Evolutionary conservation across 2,329 filamentous ascomycete species (phyloP).

Genomic region (Aspergillus melleus): DNA sequence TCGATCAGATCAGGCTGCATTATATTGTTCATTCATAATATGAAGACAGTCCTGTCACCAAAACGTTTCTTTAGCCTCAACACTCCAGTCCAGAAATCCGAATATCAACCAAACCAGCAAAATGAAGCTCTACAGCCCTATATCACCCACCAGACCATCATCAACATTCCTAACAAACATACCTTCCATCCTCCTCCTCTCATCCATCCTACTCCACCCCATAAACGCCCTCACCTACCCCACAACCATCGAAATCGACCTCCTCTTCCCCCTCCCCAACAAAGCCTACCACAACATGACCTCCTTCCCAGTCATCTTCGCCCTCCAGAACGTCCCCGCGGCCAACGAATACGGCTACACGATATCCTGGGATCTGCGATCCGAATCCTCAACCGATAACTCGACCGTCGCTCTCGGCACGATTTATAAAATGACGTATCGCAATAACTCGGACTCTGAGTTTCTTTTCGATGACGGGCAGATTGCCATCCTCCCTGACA

Average conservation of each 20-base stretch:
- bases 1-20: background rate
- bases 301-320: constrained; percentile 7
- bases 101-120: too few species aligned
- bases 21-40: background rate
- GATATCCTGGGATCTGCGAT: constrained; percentile 1
- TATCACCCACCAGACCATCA: background rate
- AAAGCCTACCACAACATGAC: constrained; percentile 3
- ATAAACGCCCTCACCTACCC: background rate
- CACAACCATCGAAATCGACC: constrained; percentile 5
- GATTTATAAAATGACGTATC: background rate
- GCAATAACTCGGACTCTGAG: background rate
- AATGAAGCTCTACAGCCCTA: background rate
- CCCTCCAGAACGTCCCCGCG: constrained; percentile 3
- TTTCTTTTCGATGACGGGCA: background rate
- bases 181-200: background rate
- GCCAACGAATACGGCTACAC: constrained; percentile 1
- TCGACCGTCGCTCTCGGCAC: background rate
- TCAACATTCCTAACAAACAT: background rate
- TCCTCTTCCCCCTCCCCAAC: constrained; percentile 3
- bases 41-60: background rate
- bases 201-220: too few species aligned
- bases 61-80: too few species aligned
- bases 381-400: background rate
- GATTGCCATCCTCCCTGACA: background rate
- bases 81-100: too few species aligned